These are phyloP conservation scores for Globisporangium nagaii DNA, from an alignment of 352 stramenopile species.

Conservation along the genomic window DNA sequence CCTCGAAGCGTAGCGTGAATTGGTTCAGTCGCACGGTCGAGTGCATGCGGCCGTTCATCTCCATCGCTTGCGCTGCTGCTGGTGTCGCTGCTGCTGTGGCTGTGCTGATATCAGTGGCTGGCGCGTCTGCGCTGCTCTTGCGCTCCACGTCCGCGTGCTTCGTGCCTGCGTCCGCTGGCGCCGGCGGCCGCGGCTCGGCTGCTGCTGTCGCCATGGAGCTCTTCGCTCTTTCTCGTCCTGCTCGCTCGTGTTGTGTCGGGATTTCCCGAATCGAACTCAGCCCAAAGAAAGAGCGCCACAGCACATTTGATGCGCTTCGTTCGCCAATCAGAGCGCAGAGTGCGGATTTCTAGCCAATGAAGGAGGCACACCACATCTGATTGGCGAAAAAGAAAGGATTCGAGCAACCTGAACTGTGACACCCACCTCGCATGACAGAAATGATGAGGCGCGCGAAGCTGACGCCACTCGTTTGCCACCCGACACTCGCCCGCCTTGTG, in stretches of 20 bases:
- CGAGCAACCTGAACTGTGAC: too few species aligned
- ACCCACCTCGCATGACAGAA: too few species aligned
- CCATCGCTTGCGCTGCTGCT: background rate
- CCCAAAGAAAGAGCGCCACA: background rate
- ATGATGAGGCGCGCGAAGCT: too few species aligned
- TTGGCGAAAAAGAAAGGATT: too few species aligned
- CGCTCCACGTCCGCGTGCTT: background rate
- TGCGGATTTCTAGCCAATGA: background rate
- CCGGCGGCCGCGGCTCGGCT: too few species aligned
- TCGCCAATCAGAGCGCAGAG: background rate
- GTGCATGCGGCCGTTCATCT: conserved; percentile 26
- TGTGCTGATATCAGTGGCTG: background rate
- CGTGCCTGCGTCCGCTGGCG: too few species aligned
- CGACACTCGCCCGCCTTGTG: too few species aligned
- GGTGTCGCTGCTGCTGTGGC: too few species aligned
- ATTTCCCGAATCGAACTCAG: background rate
- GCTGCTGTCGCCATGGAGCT: too few species aligned
- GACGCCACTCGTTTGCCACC: too few species aligned
- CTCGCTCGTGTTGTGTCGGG: background rate
- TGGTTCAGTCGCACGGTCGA: conserved; percentile 80
- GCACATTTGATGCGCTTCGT: background rate
- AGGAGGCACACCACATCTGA: too few species aligned
- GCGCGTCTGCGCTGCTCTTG: conserved; percentile 1
- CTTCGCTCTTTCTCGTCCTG: too few species aligned
- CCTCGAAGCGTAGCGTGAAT: conserved; percentile 77